A percentile compares a stretch with the other conserved stretches of the same genome.
Evolutionary conservation across 306 rosid genomes (phyloP).

Genomic region (Ormosia semicastrata): DNA sequence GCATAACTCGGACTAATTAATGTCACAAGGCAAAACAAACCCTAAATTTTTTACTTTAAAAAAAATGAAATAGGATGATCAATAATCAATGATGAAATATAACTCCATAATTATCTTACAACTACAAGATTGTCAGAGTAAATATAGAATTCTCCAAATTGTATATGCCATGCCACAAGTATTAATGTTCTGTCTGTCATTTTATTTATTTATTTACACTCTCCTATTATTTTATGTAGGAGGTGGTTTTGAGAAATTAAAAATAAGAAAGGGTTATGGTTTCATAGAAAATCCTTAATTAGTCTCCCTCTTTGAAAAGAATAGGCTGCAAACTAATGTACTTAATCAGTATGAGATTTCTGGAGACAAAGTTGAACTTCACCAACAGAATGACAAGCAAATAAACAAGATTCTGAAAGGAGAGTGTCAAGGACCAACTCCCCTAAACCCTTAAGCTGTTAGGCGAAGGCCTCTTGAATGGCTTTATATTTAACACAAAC

Average conservation of each 20-base stretch:
- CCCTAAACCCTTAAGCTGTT: background rate
- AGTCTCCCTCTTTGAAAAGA: background rate
- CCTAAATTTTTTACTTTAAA: background rate
- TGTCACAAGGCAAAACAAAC: slow-evolving; percentile 14
- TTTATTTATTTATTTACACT: background rate
- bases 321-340: background rate
- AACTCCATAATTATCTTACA: slow-evolving; percentile 6
- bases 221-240: background rate
- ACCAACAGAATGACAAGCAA: background rate
- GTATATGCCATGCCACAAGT: background rate
- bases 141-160: slow-evolving; percentile 1
- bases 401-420: background rate
- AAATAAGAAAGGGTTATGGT: background rate
- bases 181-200: background rate
- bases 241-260: background rate
- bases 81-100: slow-evolving; percentile 13
- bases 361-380: background rate
- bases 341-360: background rate
- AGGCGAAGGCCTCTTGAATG: background rate
- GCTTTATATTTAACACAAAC: background rate
- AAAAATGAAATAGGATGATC: slow-evolving; percentile 5
- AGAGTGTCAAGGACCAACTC: background rate
- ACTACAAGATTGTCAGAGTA: background rate
- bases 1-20: background rate
- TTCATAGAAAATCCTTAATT: background rate